These are phyloP conservation scores for Agaricus sinodeliciosus DNA, from an alignment of 768 basidiomycete genomes.

Conservation along the genomic window DNA sequence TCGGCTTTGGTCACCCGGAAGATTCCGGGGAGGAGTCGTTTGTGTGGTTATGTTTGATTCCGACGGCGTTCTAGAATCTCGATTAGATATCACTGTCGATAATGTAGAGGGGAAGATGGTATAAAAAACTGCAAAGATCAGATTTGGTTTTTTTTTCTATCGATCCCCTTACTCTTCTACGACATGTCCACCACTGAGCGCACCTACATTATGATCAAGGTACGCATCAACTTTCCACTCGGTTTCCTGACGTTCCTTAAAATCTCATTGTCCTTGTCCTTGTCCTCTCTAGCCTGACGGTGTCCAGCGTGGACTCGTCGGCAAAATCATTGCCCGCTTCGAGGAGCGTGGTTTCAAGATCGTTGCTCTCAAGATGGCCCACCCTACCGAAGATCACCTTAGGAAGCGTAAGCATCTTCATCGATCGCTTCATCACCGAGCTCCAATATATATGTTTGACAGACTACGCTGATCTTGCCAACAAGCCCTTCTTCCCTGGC, in stretches of 20 bases:
- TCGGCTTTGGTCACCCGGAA: constrained; percentile 20
- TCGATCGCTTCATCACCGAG: constrained; percentile 5
- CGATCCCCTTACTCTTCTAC: constrained; percentile 16
- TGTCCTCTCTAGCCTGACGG: constrained; percentile 78
- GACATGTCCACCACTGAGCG: constrained; percentile 74
- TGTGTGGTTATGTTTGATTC: constrained; percentile 40
- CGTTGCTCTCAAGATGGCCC: constrained; percentile 86
- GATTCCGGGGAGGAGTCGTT: constrained; percentile 25
- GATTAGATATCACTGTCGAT: constrained; percentile 11
- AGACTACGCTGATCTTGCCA: constrained; percentile 96
- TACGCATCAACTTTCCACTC: constrained; percentile 16
- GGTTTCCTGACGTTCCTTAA: constrained; percentile 5
- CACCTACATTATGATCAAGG: constrained; percentile 99
- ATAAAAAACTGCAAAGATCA: constrained; percentile 18
- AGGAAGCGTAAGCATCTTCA: constrained; percentile 62
- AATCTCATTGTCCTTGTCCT: background rate
- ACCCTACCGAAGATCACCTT: constrained; percentile 76
- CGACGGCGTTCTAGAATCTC: constrained; percentile 2
- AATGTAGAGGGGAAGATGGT: constrained; percentile 4
- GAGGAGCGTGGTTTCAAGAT: constrained; percentile 99
- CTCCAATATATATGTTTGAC: constrained; percentile 13
- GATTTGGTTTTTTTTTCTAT: constrained; percentile 12
- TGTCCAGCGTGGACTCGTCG: constrained; percentile 93
- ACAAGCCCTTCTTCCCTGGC: constrained; percentile 94
- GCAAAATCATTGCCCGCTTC: constrained; percentile 93